A percentile compares a stretch with the other conserved stretches of the same genome.
phyloP scores from a whole-genome alignment of 495 filamentous ascomycete species.

The Lophium mytilinum region DNA sequence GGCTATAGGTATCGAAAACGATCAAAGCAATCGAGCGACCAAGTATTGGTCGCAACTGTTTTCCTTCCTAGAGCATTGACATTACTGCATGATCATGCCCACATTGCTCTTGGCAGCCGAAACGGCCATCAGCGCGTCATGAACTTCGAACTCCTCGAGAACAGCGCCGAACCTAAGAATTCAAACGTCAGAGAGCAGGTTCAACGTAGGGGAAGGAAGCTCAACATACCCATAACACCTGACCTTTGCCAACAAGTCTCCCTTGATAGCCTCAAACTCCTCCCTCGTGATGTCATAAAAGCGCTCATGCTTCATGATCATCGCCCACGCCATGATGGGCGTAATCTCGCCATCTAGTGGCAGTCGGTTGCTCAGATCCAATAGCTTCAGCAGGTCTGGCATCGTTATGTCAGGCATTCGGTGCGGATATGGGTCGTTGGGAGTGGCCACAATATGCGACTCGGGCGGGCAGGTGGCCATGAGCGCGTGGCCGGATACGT shows the following conservation, averaged over 20 bases:
- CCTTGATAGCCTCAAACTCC: slow-evolving; percentile 66
- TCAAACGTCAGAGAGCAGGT: too few relatives aligned
- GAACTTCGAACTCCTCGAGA: slow-evolving; percentile 85
- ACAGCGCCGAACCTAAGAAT: slow-evolving; percentile 65
- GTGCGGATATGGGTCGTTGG: slow-evolving; percentile 36
- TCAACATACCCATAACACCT: slow-evolving; percentile 83
- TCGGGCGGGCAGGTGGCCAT: slow-evolving; percentile 83
- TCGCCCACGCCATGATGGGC: slow-evolving; percentile 91
- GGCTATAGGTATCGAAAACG: too few relatives aligned
- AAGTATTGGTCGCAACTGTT: too few relatives aligned
- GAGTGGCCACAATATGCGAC: slow-evolving; percentile 35
- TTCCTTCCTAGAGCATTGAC: too few relatives aligned
- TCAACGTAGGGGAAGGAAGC: slow-evolving; percentile 4
- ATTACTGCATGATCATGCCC: not conserved
- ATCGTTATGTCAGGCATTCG: slow-evolving; percentile 65
- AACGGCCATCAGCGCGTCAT: slow-evolving; percentile 71
- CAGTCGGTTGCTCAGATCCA: slow-evolving; percentile 75
- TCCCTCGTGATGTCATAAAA: slow-evolving; percentile 53
- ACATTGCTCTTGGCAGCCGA: slow-evolving; percentile 46
- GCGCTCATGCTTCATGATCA: slow-evolving; percentile 62
- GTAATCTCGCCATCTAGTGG: slow-evolving; percentile 90
- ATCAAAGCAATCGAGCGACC: too few relatives aligned
- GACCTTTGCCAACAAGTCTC: slow-evolving; percentile 69
- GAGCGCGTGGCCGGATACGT: slow-evolving; percentile 68
- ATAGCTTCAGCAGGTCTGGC: slow-evolving; percentile 65